Evolutionary conservation across 2,329 filamentous ascomycete genomes (phyloP), one percentile per base, ranked within the genome.

Genomic region (Epichloe gansuensis): DNA sequence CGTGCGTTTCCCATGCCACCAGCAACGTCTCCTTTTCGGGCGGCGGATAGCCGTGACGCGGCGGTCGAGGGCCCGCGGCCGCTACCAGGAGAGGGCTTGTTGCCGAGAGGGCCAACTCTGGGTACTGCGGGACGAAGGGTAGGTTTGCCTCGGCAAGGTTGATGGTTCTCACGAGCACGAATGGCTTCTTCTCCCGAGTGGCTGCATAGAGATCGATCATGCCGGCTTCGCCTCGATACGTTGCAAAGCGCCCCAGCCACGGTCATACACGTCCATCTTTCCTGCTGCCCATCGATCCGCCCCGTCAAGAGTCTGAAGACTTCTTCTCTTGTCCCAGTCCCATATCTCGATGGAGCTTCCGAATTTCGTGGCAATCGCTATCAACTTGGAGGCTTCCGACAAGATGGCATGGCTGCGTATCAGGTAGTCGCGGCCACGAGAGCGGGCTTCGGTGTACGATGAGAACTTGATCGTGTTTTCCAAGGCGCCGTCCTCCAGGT

Each of bases 401-500:
- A 72, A 61, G 53, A 72, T 69, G 37, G 67, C 64, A 54, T 72
- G 69, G 52, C 68, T 71, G 53, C 69, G 68, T n/a, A 72, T 67
- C 51, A 72, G 63, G 55, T 71, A 72, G 39, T 72, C 69, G 51
- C 69, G 66, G 4, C 66, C 69, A 0, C 69, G 66, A 2, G 63
- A 58, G 46, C 66, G 67, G 1, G 67, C 65, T 13, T 67, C 67
- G 1, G 68, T 69, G 54, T 71, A 71, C 9, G 67, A 67, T 1
- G 65, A 64, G 37, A 71, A 63, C 42, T 72, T 72, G 61, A 72
- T 61, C 39, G 58, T 56, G 51, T 57, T 63, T 54, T 89, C 79
- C 0, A 88, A 82, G 59, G 91, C 86, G 25, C 91, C 89, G 62
- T 89, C 84, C 56, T 88, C 83, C 13, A 85, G 75, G 8, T 88